A percentile compares a stretch with the other conserved stretches of the same genome.
Conservation (phyloP, 176 grass and related monocot genomes). For the Themeda triandra region DNA sequence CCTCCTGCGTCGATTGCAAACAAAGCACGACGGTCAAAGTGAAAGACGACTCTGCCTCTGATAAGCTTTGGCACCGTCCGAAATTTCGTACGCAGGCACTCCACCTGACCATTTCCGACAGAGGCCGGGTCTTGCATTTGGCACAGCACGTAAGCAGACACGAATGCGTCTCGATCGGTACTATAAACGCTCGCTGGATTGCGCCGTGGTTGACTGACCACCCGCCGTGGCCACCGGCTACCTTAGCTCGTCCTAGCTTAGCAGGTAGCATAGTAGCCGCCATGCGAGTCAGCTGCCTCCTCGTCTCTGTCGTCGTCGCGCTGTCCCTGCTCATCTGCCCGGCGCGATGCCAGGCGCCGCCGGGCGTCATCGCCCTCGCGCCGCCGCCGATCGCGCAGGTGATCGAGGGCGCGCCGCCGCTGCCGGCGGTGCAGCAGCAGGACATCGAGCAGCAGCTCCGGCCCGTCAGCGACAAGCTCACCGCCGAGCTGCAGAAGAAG, state of each 20-base stretch:
- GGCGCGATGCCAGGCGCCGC: background rate
- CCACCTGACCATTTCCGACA: constrained; percentile 5
- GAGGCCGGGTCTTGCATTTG: background rate
- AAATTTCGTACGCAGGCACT: background rate
- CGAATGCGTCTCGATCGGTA: background rate
- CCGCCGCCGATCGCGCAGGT: constrained; percentile 9
- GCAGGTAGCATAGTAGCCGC: background rate
- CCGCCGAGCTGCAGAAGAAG: constrained; percentile 18
- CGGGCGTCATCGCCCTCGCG: background rate
- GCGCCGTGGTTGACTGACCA: background rate
- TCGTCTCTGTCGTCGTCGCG: background rate
- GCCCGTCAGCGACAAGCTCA: constrained; percentile 2
- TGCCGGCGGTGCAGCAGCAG: background rate
- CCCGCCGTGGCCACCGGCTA: background rate
- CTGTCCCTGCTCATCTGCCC: background rate
- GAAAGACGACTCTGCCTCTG: background rate
- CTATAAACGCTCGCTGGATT: background rate
- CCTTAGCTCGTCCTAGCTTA: background rate
- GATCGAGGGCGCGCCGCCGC: background rate
- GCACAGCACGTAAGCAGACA: background rate
- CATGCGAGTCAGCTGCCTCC: background rate
- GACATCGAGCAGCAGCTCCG: background rate
- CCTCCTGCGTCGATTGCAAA: background rate
- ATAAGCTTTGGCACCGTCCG: background rate
- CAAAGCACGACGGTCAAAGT: background rate